Conservation (phyloP, 2,329 filamentous ascomycete species). For the Botrytis aclada region DNA sequence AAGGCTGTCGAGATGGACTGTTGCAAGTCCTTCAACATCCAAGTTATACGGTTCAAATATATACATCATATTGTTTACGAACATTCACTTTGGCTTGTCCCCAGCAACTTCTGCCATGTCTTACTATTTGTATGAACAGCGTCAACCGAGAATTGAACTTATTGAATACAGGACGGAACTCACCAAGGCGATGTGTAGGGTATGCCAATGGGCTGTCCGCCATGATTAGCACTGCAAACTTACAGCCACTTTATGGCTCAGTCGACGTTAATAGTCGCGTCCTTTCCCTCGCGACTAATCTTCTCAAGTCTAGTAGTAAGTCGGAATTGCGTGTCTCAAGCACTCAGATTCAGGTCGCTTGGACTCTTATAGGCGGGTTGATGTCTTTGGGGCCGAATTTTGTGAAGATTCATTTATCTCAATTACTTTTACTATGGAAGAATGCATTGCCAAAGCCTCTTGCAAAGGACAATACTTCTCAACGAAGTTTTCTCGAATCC, state of each 20-base stretch:
- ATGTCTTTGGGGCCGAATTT: conserved; percentile 98
- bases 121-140: conserved; percentile 96
- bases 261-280: conserved; percentile 93
- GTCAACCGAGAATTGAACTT: conserved; percentile 81
- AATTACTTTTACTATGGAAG: conserved; percentile 92
- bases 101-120: conserved; percentile 83
- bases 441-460: conserved; percentile 93
- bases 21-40: conserved; percentile 90
- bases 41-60: conserved; percentile 93
- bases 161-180: conserved; percentile 70
- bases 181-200: conserved; percentile 78
- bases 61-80: conserved; percentile 81
- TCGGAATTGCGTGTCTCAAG: conserved; percentile 87
- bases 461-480: conserved; percentile 84
- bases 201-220: conserved; percentile 90
- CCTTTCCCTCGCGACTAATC: conserved; percentile 82
- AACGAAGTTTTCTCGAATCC: conserved; percentile 80
- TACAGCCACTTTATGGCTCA: conserved; percentile 88
- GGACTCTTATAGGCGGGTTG: conserved; percentile 92
- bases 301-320: conserved; percentile 88
- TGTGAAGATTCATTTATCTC: conserved; percentile 95
- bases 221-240: conserved; percentile 82
- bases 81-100: conserved; percentile 87
- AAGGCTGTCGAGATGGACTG: conserved; percentile 79
- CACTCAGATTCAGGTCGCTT: conserved; percentile 95